phyloP scores from a whole-genome alignment of 2,329 filamentous ascomycete genomes.

The Diaporthe caulivora region DNA sequence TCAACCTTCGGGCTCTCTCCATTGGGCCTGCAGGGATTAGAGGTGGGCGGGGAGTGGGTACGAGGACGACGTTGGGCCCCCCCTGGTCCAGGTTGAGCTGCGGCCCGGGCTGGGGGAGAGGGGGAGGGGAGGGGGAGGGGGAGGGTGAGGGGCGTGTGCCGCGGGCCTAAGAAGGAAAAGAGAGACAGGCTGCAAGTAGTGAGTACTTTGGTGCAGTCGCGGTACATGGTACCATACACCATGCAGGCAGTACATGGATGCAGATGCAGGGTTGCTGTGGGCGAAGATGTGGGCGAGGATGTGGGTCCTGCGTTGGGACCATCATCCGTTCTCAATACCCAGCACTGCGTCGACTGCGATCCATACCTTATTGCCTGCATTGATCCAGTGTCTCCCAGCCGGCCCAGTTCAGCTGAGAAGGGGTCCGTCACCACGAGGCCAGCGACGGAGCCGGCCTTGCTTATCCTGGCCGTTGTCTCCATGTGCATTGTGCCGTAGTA shows the following conservation, averaged over 20 bases:
- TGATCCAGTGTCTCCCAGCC: conserved; percentile 28
- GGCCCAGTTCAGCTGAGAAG: conserved; percentile 27
- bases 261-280: conserved; percentile 29
- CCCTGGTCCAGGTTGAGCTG: conserved; percentile 33
- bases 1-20: conserved; percentile 34
- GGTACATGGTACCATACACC: conserved; percentile 12
- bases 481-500: background rate
- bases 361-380: conserved; percentile 31
- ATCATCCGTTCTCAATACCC: conserved; percentile 31
- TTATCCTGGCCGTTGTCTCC: background rate
- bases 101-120: conserved; percentile 9
- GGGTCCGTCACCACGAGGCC: conserved; percentile 12
- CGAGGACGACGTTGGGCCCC: conserved; percentile 35
- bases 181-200: conserved; percentile 9
- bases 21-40: conserved; percentile 30
- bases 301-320: conserved; percentile 31
- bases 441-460: conserved; percentile 16
- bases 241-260: conserved; percentile 12
- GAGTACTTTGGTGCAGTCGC: conserved; percentile 9
- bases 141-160: too few species aligned
- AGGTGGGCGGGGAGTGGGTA: conserved; percentile 34
- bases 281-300: conserved; percentile 15
- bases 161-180: conserved; percentile 3
- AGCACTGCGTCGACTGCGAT: background rate
- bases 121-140: background rate